phyloP scores from a whole-genome alignment of 2,329 filamentous ascomycete species.

The Fusarium udum region DNA sequence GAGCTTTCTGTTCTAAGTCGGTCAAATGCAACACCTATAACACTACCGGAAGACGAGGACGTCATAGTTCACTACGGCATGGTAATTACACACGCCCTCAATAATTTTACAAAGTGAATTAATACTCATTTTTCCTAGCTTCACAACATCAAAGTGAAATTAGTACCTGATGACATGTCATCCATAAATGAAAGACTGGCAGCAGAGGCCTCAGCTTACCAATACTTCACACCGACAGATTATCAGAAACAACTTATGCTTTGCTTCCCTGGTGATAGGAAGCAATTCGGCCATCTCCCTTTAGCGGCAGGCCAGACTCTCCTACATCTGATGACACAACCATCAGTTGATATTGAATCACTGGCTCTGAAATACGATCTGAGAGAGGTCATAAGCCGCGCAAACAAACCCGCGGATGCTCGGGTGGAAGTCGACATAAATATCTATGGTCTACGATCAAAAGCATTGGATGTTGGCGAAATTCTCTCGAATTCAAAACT shows the following conservation, averaged over 20 bases:
- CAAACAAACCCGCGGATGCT: background rate
- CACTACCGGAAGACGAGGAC: background rate
- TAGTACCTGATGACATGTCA: conserved; percentile 4
- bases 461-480: background rate
- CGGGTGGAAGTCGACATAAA: conserved; percentile 12
- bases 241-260: conserved; percentile 9
- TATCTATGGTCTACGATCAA: background rate
- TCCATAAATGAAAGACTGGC: background rate
- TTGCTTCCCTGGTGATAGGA: background rate
- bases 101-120: background rate
- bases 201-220: background rate
- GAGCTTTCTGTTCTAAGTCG: background rate
- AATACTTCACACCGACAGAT: background rate
- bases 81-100: background rate
- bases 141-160: conserved; percentile 12
- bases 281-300: background rate
- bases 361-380: background rate
- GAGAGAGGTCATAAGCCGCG: background rate
- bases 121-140: background rate
- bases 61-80: background rate
- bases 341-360: background rate
- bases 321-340: background rate
- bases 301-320: background rate
- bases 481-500: background rate
- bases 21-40: background rate